Percentiles rank a stretch among this genome's conserved stretches.
Evolutionary conservation across 225 moss, liverwort and hornwort species (phyloP).

Genomic region (Pleurozium schreberi): DNA sequence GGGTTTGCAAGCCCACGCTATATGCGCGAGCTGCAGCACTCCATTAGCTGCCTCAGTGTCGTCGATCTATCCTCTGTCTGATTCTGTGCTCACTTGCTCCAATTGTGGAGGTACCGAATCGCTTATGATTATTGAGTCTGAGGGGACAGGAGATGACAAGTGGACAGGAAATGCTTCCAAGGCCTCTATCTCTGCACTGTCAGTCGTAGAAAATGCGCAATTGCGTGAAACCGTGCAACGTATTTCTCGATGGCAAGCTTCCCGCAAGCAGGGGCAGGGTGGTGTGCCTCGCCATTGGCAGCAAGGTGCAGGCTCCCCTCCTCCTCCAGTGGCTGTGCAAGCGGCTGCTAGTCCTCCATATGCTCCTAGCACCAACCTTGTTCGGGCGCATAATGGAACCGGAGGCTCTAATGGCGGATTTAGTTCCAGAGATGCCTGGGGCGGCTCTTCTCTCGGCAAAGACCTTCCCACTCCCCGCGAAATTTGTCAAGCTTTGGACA

Average conservation of each 20-base stretch:
- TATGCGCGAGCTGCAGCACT: constrained; percentile 31
- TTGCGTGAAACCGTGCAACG: constrained; percentile 69
- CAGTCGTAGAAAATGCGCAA: constrained; percentile 44
- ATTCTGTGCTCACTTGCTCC: constrained; percentile 36
- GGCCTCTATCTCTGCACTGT: constrained; percentile 7
- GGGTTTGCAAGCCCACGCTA: constrained; percentile 32
- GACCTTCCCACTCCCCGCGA: constrained; percentile 82
- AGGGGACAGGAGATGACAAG: not conserved
- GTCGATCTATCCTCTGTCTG: constrained; percentile 39
- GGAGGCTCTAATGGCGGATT: constrained; percentile 50
- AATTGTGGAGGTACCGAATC: constrained; percentile 41
- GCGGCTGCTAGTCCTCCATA: constrained; percentile 62
- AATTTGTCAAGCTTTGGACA: constrained; percentile 82
- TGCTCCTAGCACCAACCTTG: constrained; percentile 54
- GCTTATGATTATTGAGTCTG: constrained; percentile 18
- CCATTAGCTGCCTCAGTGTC: constrained; percentile 38
- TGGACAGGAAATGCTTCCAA: not conserved
- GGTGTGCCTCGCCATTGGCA: constrained; percentile 83
- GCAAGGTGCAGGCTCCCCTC: constrained; percentile 58
- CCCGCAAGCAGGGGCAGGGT: constrained; percentile 60
- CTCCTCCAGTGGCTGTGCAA: constrained; percentile 48
- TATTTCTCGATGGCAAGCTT: constrained; percentile 59
- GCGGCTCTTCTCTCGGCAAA: constrained; percentile 70
- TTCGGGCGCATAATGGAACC: constrained; percentile 61
- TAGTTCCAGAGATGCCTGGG: constrained; percentile 64